Evolutionary conservation across 352 stramenopile species (phyloP), one percentile per base, ranked within the genome.

Genomic region (Globisporangium nunn): DNA sequence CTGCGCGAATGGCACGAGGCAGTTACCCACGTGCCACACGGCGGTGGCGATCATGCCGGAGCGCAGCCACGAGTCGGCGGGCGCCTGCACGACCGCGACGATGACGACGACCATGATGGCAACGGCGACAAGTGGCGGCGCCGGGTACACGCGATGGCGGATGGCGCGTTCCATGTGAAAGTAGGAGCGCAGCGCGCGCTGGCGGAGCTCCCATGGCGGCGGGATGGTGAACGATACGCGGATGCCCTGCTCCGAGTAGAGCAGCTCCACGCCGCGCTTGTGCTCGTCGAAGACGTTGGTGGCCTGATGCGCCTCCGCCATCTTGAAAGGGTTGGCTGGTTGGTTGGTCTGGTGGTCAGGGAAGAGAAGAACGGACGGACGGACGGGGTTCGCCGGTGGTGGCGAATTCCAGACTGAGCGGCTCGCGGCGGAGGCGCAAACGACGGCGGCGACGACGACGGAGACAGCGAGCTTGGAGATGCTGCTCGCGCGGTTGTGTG

Each of bases 251-350:
- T 93, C 78, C 45, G 78, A 90, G 68, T 92, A 89, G 43, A 94
- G 68, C 54, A 95, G 67, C 75, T 95, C 83, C 29, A 95, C 78
- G 64, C 81, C 81, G 59, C 81, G 82, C 67, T 91, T 91, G 79
- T 93, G 82, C 65, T 91, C 85, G 39, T 86, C 82, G 58, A 93
- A 95, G 52, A 93, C 85, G 60, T 73, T 75, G 56, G 83, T 91
- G 61, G 85, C 85, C 29, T 91, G 81, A 58, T 91, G 81, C 43
- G 85, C 85, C 88, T 95, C 85, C 3, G 85, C 85, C 85, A 95
- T 95, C 59, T 23, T 23, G 23, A 23, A 23, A 23, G 23, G 23
- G 23, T 23, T 23, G 23, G 23, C 23, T 23, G 23, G 23, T 23
- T 23, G 23, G 35, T 59, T 46, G 12, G 17, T 51, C 15, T 11